Evolutionary conservation across 192 early-diverging fungal species (phyloP).

Genomic region (Chytriomyces sp.): DNA sequence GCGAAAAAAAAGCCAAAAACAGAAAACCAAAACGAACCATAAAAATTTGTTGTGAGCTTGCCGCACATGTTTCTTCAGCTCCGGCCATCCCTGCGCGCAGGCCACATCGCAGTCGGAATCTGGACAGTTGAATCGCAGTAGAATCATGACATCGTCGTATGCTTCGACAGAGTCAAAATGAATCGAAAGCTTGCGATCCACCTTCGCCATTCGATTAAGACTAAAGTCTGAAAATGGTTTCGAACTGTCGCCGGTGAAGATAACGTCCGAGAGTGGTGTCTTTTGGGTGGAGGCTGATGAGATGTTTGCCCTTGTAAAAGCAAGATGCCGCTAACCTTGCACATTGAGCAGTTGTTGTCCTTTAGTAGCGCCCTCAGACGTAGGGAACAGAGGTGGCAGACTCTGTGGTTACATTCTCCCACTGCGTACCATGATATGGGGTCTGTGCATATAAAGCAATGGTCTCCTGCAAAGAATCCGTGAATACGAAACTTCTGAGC

Average conservation of each 20-base stretch:
- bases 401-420: slow-evolving; percentile 89
- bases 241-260: slow-evolving; percentile 74
- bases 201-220: slow-evolving; percentile 54
- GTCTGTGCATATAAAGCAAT: slow-evolving; percentile 92
- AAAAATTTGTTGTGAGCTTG: slow-evolving; percentile 74
- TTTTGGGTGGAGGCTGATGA: slow-evolving; percentile 29
- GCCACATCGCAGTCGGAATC: slow-evolving; percentile 74
- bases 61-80: slow-evolving; percentile 82
- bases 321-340: slow-evolving; percentile 69
- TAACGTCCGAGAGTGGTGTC: slow-evolving; percentile 78
- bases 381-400: slow-evolving; percentile 91
- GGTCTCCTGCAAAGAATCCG: slow-evolving; percentile 13
- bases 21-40: slow-evolving; percentile 67
- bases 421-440: slow-evolving; percentile 80
- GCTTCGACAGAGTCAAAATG: slow-evolving; percentile 79
- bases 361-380: slow-evolving; percentile 89
- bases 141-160: slow-evolving; percentile 72
- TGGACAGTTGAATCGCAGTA: slow-evolving; percentile 88
- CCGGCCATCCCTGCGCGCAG: slow-evolving; percentile 79
- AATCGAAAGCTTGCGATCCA: slow-evolving; percentile 72
- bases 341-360: slow-evolving; percentile 82
- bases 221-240: slow-evolving; percentile 50
- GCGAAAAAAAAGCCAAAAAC: not conserved
- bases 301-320: not conserved
- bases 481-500: not conserved